phyloP scores from a whole-genome alignment of 768 basidiomycete species.

The Mycena galericulata region DNA sequence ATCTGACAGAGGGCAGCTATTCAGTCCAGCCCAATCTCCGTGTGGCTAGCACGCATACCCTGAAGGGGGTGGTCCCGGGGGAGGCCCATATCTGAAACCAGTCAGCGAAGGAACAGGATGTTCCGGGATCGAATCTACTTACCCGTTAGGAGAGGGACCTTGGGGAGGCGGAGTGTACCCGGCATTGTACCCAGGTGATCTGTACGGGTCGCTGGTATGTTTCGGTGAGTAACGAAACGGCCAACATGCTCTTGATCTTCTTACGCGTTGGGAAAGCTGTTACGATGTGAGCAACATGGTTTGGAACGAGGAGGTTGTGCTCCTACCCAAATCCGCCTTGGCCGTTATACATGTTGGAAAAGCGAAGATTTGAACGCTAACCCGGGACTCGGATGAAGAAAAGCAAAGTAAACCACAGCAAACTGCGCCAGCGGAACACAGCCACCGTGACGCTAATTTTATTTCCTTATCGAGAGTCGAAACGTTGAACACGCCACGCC shows the following conservation, averaged over 20 bases:
- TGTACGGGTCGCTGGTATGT: slow-evolving; percentile 25
- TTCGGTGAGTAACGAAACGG: neutral
- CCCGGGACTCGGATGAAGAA: too few relatives aligned
- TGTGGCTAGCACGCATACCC: slow-evolving; percentile 7
- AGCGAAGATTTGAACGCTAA: neutral
- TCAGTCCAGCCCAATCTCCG: neutral
- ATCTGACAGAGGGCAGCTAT: neutral
- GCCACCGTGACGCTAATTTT: too few relatives aligned
- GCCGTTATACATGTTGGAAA: slow-evolving; percentile 17
- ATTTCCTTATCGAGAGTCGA: too few relatives aligned
- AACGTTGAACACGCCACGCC: too few relatives aligned
- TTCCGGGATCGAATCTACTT: neutral
- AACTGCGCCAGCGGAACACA: too few relatives aligned
- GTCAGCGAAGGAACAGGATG: neutral
- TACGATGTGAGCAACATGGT: neutral
- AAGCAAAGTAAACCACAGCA: too few relatives aligned
- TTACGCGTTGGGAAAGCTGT: slow-evolving; percentile 30
- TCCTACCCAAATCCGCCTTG: slow-evolving; percentile 21
- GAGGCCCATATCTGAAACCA: slow-evolving; percentile 24
- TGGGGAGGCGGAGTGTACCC: slow-evolving; percentile 58
- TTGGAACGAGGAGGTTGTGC: neutral
- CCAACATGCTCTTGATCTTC: neutral
- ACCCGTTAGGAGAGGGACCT: slow-evolving; percentile 36
- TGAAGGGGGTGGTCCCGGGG: slow-evolving; percentile 31
- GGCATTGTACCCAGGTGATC: slow-evolving; percentile 49